Evolutionary conservation across 2,329 filamentous ascomycete genomes (phyloP), one percentile per base, ranked within the genome.

Genomic region (Colletotrichum sp.): DNA sequence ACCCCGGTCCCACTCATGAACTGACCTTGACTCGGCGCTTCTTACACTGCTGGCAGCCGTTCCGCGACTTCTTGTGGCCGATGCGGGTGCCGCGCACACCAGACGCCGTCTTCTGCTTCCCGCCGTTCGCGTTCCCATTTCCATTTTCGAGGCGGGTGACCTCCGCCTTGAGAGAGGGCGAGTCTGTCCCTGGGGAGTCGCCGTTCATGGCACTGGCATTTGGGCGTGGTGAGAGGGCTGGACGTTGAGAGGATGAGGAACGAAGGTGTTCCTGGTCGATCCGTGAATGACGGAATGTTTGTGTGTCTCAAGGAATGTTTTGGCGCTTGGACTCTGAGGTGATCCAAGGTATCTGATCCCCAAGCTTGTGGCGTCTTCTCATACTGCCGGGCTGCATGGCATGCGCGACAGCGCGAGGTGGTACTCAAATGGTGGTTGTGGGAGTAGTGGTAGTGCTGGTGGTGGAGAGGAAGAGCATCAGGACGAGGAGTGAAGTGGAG

Each of bases 1-100:
- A 26, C 30, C 63, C 26, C 24, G 36, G 36, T 30, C 34, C 44
- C 63, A 21, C 21, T 16, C 32, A 21, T 26, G 15, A 21, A 64
- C 74, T 76, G 32, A 76, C 74, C 70, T 76, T 76, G 59, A 76
- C 74, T 21, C 74, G 74, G 16, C 74, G 74, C 34, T 73, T 76
- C 59, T 76, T 76, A 36, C 70, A 76, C 70, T 76, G 74, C 49
- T 76, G 74, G 15, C 74, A 76, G 7, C 74, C 74, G 24, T 76
- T 76, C 21, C 74, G 57, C 57, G 74, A 76, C 70, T 76, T 76
- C 49, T 76, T 76, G 49, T 76, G 74, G 21, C 74, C 70, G 60
- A 76, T 76, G 16, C 73, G 73, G 6, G 74, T 76, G n/a, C 74
- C 74, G 28, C 74, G 55, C 16, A 65, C 65, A 6, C 52, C 71